These are phyloP conservation scores for Astrothelium macrocarpum DNA, from an alignment of 495 filamentous ascomycete species.

Conservation along the genomic window DNA sequence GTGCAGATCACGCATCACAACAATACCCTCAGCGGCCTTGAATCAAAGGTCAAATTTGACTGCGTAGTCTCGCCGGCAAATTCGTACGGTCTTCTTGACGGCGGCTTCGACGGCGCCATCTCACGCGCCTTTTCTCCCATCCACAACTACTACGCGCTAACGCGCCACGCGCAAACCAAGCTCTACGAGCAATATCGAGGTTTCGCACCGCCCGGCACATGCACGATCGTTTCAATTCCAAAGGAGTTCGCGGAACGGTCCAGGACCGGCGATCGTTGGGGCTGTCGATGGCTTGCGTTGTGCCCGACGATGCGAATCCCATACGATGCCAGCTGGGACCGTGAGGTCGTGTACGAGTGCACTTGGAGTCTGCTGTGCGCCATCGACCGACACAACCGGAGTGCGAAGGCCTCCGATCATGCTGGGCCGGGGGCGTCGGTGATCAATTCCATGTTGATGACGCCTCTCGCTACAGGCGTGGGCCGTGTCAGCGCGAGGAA, in stretches of 20 bases:
- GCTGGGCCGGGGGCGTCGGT: conserved; percentile 10
- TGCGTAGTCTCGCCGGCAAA: conserved; percentile 45
- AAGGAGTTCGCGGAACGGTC: conserved; percentile 16
- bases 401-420: not conserved
- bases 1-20: conserved; percentile 32
- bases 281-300: conserved; percentile 37
- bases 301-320: conserved; percentile 46
- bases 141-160: conserved; percentile 39
- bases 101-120: conserved; percentile 46
- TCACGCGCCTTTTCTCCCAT: conserved; percentile 38
- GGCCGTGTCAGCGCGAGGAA: conserved; percentile 36
- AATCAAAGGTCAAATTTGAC: conserved; percentile 30
- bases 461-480: conserved; percentile 40
- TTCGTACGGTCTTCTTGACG: conserved; percentile 43
- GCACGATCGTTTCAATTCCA: conserved; percentile 38
- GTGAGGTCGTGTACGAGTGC: conserved; percentile 46
- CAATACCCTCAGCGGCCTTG: conserved; percentile 29
- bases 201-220: conserved; percentile 41
- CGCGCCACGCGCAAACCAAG: conserved; percentile 30
- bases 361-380: conserved; percentile 42
- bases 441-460: conserved; percentile 40
- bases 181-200: conserved; percentile 41
- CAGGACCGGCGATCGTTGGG: conserved; percentile 27
- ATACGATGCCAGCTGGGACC: conserved; percentile 36
- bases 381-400: conserved; percentile 38